Evolutionary conservation across 2,329 filamentous ascomycete species (phyloP), one percentile per base, ranked within the genome.

Genomic region (Penicillium glabrum): DNA sequence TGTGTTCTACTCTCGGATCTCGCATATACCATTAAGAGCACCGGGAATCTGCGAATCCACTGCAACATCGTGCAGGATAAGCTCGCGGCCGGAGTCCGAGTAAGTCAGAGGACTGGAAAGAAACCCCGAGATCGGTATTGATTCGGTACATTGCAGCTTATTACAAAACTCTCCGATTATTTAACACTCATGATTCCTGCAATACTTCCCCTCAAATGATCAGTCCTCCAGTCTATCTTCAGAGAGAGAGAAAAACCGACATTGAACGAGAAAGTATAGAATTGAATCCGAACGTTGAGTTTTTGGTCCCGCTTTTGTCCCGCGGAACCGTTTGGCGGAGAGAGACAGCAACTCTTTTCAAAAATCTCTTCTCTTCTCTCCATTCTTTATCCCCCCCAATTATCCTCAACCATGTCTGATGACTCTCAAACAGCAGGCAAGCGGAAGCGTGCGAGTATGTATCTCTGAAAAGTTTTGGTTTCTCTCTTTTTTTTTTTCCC

Each of bases 361-460:
- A 59, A 66, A 65, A 64, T 61, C 58, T 64, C 64, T 64, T 66
- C 58, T 51, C 44, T 46, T 48, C 31, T 29, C 41, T 33, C 9
- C 23, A 26, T 39, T 21, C 14, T 24, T 29, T 21, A 14, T 4
- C 39, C 56, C 46, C 56, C 44, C 46, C 31, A 48, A 50, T 52
- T 53, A 39, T 43, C 39, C 23, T 19, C 37, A 63, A 69, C 51
- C 57, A 75, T 75, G 72, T 73, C 72, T 14, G 70, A 73, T 43
- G 46, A 60, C 52, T 58, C 64, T 54, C 68, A 72, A 62, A 58
- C 58, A 6, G 69, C 70, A 37, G 72, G 72, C 39, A 75, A 75
- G 64, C 69, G 73, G 65, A 75, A 75, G 65, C 65, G 73, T 59
- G 70, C 73, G 60, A 73, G 73, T 75, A 71, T 62, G 73, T 75